Percentiles rank a stretch among this genome's conserved stretches.
phyloP scores from a whole-genome alignment of 2,329 filamentous ascomycete genomes.

The Aspergillus versicolor region DNA sequence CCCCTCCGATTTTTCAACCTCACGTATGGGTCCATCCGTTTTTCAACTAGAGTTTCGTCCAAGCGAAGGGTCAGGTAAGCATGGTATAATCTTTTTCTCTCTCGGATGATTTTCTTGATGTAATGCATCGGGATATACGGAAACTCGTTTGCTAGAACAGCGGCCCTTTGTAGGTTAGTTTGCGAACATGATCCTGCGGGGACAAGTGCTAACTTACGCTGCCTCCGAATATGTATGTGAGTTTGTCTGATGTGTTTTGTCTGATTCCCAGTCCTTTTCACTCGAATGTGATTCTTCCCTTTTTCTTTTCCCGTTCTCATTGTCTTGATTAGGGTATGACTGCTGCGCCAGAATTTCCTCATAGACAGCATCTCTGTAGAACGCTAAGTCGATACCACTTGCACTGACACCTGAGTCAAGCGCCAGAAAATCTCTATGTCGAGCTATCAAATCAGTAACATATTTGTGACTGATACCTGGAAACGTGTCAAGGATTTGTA shows the following conservation, averaged over 20 bases:
- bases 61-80: slow-evolving; percentile 28
- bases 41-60: slow-evolving; percentile 18
- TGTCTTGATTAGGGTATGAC: slow-evolving; percentile 46
- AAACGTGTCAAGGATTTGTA: slow-evolving; percentile 44
- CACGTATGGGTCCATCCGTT: slow-evolving; percentile 17
- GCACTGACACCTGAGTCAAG: background rate
- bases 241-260: slow-evolving; percentile 25
- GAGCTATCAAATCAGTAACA: slow-evolving; percentile 38
- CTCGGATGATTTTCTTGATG: slow-evolving; percentile 34
- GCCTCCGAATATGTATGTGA: slow-evolving; percentile 16
- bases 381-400: background rate
- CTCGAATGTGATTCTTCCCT: slow-evolving; percentile 23
- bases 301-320: slow-evolving; percentile 34
- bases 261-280: slow-evolving; percentile 28
- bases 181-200: background rate
- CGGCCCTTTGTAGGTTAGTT: background rate
- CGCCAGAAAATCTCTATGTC: slow-evolving; percentile 3
- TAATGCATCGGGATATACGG: slow-evolving; percentile 35
- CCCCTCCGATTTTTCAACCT: slow-evolving; percentile 19
- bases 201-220: slow-evolving; percentile 19
- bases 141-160: slow-evolving; percentile 32
- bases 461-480: slow-evolving; percentile 48
- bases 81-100: slow-evolving; percentile 30
- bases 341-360: slow-evolving; percentile 41
- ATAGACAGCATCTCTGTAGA: slow-evolving; percentile 35